Base-by-base conservation (phyloP, 164 flowering plant genomes). In the Santalum album region DNA sequence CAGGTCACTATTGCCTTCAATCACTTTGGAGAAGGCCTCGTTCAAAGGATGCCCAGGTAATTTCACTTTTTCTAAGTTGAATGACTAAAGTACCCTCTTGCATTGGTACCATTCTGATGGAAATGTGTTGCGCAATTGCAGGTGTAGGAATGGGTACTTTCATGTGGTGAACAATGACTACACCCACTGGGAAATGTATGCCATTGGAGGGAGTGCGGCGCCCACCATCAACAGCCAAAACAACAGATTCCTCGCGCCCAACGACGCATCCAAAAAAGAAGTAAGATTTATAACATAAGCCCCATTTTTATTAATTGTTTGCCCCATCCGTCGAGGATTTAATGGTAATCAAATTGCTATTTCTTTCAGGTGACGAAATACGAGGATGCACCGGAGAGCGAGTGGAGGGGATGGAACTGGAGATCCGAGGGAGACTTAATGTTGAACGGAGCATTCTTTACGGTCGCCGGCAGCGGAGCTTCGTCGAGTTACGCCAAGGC, bases 111-210 rank as follows among this genome's bases (percentile, higher is more conserved):
- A 3, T 29, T 29, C 34, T 9, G 34, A 9, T 4, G 4, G 34
- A 9, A 29, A 38, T 6, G 12, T 52, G 44, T 35, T 40, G 51
- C 20, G 3, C 19, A 36, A 52, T 25, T 75, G 67, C 80, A 86
- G 95, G 54, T 86, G 95, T 45, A 78, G 95, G 62, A 84, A 79
- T 71, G 95, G 95, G 3, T 81, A 83, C 47, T 86, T 86, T 70
- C 95, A 86, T 76, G 95, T 86, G 73, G 94, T 86, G 62, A 86
- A 86, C 84, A 86, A 86, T 75, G 90, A 86, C 82, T 86, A 86
- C 54, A 83, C 87, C 20, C 95, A 86, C 57, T 86, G 95, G 95
- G 90, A 83, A 62, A 86, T 83, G 95, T 86, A 86, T 69, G 95
- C 95, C 26, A 81, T 86, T 65, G 95, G 95, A 55, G 95, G 95